Base-by-base conservation (phyloP, 768 basidiomycete genomes). In the Boletales sp. region DNA sequence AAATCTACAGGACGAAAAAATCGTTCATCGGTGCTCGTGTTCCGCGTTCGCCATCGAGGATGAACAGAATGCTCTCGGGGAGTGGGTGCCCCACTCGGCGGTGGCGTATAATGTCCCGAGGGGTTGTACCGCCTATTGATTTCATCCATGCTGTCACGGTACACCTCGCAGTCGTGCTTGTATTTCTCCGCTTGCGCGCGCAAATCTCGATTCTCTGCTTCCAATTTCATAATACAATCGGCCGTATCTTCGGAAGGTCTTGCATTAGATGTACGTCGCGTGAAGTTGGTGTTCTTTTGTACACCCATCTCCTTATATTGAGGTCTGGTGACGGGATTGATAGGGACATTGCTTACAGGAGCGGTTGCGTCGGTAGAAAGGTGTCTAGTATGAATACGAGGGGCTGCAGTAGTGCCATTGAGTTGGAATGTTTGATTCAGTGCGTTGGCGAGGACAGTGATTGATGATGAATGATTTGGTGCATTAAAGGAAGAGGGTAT, bases 391-490 rank as follows among this genome's bases (percentile, higher is more conserved):
- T 38, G n/a, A 12, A 48, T 40, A 49, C 25, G 37, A 40, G 51
- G 32, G 35, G 55, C 10, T 44, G 52, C 44, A 52, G 51, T 41
- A 44, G 53, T 55, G 30, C 50, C 43, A 52, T 67, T 66, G 10
- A 45, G 43, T 51, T 54, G 55, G 14, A 66, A 66, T 36, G 64
- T 67, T n/a, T 52, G 52, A 46, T 66, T 66, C 19, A 66, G 56
- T 39, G 65, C 64, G 6, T 46, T 57, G 44, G 60, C 57, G 40
- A 67, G 60, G 8, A 45, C 15, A 42, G 53, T 57, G 28, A 38
- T 48, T 35, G 48, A 32, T 11, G 48, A 13, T 4, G 36, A 34
- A 25, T 14, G 39, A 42, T 51, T 34, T 41, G n/a, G 45, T 21
- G 17, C n/a, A 21, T 39, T 5, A 13, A 39, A 13, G 12, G 41